These are phyloP conservation scores for Vitis labrusca DNA, from an alignment of 164 flowering plant genomes.

Conservation along the genomic window DNA sequence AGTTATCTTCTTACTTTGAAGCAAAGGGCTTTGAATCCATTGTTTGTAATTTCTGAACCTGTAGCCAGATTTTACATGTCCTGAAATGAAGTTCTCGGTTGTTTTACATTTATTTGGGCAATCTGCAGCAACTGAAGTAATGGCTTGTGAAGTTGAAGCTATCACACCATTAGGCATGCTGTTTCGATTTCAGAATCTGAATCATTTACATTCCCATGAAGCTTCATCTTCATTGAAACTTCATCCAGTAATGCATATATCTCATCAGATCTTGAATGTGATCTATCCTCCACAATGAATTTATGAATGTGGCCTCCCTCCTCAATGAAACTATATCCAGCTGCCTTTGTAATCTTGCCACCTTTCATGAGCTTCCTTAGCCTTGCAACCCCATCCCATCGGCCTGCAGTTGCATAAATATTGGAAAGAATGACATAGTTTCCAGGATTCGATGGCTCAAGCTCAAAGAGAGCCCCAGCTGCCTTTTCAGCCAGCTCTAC, in stretches of 20 bases:
- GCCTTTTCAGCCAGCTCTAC: slow-evolving; percentile 75
- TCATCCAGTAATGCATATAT: slow-evolving; percentile 51
- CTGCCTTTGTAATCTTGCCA: slow-evolving; percentile 54
- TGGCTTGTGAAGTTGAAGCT: background rate
- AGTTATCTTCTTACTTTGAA: no score
- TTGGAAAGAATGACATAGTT: slow-evolving; percentile 82
- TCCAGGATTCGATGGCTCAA: slow-evolving; percentile 90
- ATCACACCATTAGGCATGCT: slow-evolving; percentile 7
- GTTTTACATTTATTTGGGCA: no score
- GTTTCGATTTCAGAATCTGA: slow-evolving; percentile 18
- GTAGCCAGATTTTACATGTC: no score
- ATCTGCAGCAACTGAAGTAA: background rate
- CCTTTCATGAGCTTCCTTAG: slow-evolving; percentile 69
- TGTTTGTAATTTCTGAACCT: no score
- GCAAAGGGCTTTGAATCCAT: no score
- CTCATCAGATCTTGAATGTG: slow-evolving; percentile 54
- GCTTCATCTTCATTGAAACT: slow-evolving; percentile 42
- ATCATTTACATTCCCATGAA: slow-evolving; percentile 10
- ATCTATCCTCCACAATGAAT: slow-evolving; percentile 74
- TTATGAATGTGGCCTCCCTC: slow-evolving; percentile 56
- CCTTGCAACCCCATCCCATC: slow-evolving; percentile 75
- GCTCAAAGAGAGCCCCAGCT: slow-evolving; percentile 56
- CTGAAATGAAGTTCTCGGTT: no score
- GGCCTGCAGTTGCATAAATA: slow-evolving; percentile 62
- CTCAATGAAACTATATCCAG: slow-evolving; percentile 79